Evolutionary conservation across 768 basidiomycete genomes (phyloP).

Genomic region (Mycena indigotica): DNA sequence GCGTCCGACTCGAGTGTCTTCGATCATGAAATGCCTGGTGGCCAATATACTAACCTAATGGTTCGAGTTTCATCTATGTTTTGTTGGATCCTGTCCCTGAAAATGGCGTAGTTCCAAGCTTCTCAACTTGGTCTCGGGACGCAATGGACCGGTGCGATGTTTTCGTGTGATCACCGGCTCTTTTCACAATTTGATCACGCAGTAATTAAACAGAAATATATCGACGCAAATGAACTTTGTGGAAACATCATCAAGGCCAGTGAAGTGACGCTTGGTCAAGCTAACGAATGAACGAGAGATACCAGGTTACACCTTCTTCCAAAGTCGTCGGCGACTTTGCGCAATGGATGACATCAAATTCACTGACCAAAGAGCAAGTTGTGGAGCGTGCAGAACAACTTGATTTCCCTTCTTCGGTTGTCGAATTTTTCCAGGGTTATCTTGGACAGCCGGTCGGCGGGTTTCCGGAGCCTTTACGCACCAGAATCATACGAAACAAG

Average conservation of each 20-base stretch:
- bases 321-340: slow-evolving; percentile 99
- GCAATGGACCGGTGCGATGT: slow-evolving; percentile 79
- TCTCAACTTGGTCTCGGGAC: slow-evolving; percentile 94
- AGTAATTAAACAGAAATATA: slow-evolving; percentile 98
- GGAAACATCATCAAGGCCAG: slow-evolving; percentile 92
- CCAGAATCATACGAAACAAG: slow-evolving; percentile 90
- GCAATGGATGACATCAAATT: slow-evolving; percentile 98
- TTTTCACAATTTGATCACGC: slow-evolving; percentile 18
- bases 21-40: slow-evolving; percentile 99
- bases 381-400: slow-evolving; percentile 82
- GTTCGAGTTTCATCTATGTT: slow-evolving; percentile 50
- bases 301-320: slow-evolving; percentile 92
- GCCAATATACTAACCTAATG: slow-evolving; percentile 93
- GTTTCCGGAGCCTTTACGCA: slow-evolving; percentile 96
- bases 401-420: slow-evolving; percentile 96
- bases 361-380: slow-evolving; percentile 84
- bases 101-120: slow-evolving; percentile 84
- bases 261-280: background rate
- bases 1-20: slow-evolving; percentile 98
- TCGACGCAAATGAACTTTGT: slow-evolving; percentile 97
- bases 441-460: slow-evolving; percentile 97
- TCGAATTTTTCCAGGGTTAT: slow-evolving; percentile 99
- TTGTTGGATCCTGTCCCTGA: slow-evolving; percentile 21
- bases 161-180: slow-evolving; percentile 13
- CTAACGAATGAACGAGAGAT: background rate